Conservation (phyloP, 1,139 yeast genomes). For the Protomyces arabidopsidicola region DNA sequence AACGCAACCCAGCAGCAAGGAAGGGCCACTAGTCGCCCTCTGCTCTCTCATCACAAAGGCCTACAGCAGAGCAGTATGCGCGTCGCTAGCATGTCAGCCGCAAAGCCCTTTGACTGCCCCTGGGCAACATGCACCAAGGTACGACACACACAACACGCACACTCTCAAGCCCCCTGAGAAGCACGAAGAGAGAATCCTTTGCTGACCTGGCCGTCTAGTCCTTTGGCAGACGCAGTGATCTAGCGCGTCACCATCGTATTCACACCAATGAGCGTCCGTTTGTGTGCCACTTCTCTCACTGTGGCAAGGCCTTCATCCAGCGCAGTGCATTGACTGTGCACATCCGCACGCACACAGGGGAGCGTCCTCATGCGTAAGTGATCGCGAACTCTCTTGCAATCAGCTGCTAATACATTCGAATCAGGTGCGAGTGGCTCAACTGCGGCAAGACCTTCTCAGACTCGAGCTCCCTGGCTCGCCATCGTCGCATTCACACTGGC, state of each 20-base stretch:
- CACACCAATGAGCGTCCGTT: constrained; percentile 60
- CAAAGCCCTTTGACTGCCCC: neutral
- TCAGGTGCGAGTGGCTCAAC: constrained; percentile 56
- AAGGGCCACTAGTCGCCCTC: neutral
- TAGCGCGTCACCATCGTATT: constrained; percentile 52
- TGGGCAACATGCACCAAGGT: neutral
- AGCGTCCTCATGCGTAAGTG: constrained; percentile 58
- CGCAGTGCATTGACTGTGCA: constrained; percentile 59
- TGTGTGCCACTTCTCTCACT: constrained; percentile 62
- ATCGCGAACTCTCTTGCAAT: neutral
- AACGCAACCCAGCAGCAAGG: no score
- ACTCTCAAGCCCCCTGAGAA: neutral
- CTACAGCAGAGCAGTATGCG: neutral
- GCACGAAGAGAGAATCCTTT: neutral
- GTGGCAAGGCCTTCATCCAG: constrained; percentile 68
- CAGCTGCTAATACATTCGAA: no score
- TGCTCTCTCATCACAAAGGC: neutral
- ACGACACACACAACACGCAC: neutral
- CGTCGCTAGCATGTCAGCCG: neutral
- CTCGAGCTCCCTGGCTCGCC: constrained; percentile 23
- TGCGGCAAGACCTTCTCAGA: constrained; percentile 34
- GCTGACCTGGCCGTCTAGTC: constrained; percentile 24
- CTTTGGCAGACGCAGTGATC: constrained; percentile 32
- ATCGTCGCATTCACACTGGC: constrained; percentile 42
- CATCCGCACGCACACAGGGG: constrained; percentile 83